A percentile compares a stretch with the other conserved stretches of the same genome.
Conservation (phyloP, 78 protist species). For the Isochrysis galbana region DNA sequence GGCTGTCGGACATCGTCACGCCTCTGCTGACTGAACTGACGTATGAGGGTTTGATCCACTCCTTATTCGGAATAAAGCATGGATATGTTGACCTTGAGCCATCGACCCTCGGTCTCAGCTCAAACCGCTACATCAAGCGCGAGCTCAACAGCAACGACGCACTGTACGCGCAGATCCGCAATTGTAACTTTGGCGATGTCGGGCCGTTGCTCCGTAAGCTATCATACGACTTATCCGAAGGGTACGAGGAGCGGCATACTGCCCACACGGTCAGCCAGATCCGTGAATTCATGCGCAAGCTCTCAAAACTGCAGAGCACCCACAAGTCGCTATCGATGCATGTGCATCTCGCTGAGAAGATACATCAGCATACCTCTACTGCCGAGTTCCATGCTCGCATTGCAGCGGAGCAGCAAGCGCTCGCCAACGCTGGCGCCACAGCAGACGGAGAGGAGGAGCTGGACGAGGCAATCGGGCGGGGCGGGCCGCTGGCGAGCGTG, state of each 20-base stretch:
- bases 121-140: background rate
- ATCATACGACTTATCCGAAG: constrained; percentile 38
- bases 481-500: background rate
- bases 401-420: constrained; percentile 56
- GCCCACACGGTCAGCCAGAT: constrained; percentile 58
- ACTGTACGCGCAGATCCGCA: background rate
- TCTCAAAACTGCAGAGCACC: constrained; percentile 39
- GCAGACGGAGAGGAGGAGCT: background rate
- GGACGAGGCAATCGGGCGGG: background rate
- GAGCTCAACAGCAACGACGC: constrained; percentile 47
- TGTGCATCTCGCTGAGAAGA: background rate
- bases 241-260: constrained; percentile 46
- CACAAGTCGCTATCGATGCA: constrained; percentile 43
- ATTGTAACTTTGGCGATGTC: constrained; percentile 58
- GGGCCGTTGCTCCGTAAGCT: constrained; percentile 59
- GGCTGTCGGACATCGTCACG: constrained; percentile 60
- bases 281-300: constrained; percentile 54
- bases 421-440: background rate
- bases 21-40: constrained; percentile 82
- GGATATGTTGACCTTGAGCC: background rate
- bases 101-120: background rate
- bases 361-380: background rate
- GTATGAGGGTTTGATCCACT: constrained; percentile 94
- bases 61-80: constrained; percentile 49
- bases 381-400: constrained; percentile 2